phyloP scores from a whole-genome alignment of 225 moss, liverwort and hornwort genomes.

The Asterella californica region DNA sequence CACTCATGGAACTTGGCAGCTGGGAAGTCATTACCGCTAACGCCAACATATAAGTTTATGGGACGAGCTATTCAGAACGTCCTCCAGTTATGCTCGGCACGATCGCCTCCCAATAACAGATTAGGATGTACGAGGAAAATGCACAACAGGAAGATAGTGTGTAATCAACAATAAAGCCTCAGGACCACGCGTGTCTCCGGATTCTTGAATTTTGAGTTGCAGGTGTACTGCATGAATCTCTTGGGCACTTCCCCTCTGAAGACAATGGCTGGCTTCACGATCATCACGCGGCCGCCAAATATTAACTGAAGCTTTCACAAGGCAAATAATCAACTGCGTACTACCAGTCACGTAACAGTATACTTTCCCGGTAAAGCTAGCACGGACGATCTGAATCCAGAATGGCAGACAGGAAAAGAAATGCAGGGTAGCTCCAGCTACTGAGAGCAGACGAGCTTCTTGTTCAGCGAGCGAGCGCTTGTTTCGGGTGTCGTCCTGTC shows the following conservation, averaged over 20 bases:
- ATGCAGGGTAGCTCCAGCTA: too few species aligned
- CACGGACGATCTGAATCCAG: too few species aligned
- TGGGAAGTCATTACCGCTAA: background rate
- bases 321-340: too few species aligned
- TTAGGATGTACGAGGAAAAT: background rate
- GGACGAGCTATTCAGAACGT: background rate
- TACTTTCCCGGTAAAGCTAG: too few species aligned
- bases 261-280: background rate
- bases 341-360: too few species aligned
- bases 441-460: too few species aligned
- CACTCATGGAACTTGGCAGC: background rate
- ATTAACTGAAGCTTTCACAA: too few species aligned
- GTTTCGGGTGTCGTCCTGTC: too few species aligned
- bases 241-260: background rate
- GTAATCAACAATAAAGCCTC: background rate
- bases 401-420: too few species aligned
- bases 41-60: background rate
- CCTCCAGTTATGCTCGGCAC: background rate
- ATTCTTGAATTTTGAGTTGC: background rate
- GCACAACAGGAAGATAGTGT: background rate
- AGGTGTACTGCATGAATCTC: background rate
- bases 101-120: background rate
- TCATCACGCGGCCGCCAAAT: too few species aligned
- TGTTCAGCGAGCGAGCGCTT: too few species aligned
- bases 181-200: background rate